A percentile compares a stretch with the other conserved stretches of the same genome.
These are phyloP conservation scores for Alternaria sp. DNA, from an alignment of 2,329 filamentous ascomycete genomes.

Conservation along the genomic window DNA sequence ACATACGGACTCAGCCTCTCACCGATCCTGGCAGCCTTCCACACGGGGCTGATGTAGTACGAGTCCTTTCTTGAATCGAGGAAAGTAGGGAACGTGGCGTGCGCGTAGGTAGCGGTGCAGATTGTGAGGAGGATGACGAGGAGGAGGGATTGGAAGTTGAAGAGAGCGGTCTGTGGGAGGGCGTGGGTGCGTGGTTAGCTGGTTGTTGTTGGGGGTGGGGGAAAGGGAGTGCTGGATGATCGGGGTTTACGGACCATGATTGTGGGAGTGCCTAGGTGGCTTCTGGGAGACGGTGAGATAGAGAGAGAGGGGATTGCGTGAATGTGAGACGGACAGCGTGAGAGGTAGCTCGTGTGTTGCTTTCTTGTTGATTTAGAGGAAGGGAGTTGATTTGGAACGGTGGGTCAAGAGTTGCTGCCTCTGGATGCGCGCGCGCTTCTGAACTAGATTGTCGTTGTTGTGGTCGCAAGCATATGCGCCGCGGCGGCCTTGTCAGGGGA, in stretches of 20 bases:
- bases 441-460: neutral
- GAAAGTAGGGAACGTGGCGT: conserved; percentile 86
- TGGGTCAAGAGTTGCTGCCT: neutral
- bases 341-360: neutral
- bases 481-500: neutral
- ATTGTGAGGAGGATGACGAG: conserved; percentile 94
- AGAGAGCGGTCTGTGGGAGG: conserved; percentile 83
- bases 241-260: conserved; percentile 21
- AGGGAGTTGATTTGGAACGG: rapidly evolving
- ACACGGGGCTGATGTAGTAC: conserved; percentile 85
- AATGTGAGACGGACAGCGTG: neutral
- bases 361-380: neutral
- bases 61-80: conserved; percentile 91
- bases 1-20: conserved; percentile 95
- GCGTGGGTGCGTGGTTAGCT: neutral
- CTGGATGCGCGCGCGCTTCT: neutral
- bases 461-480: neutral
- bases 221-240: neutral
- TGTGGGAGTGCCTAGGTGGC: neutral
- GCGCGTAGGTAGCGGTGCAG: conserved; percentile 93
- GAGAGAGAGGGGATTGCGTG: neutral
- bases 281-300: neutral
- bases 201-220: neutral
- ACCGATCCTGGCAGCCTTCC: conserved; percentile 93
- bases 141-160: conserved; percentile 98